phyloP scores from a whole-genome alignment of 2,329 filamentous ascomycete species.

The Grosmannia clavigera region DNA sequence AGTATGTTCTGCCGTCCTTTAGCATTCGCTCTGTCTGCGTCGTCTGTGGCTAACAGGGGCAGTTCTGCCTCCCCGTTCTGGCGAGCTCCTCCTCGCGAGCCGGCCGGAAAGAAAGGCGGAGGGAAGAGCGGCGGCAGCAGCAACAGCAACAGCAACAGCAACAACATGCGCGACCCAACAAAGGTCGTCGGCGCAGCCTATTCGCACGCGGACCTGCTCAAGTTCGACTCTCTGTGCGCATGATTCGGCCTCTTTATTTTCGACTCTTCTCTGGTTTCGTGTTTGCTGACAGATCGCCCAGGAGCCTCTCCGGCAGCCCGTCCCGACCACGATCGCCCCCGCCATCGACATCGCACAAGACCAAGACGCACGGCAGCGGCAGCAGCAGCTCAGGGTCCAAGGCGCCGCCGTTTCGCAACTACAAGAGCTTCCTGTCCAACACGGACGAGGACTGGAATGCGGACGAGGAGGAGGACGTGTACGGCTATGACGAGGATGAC shows the following conservation, averaged over 20 bases:
- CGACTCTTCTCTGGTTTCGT: not conserved
- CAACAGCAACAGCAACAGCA: not conserved
- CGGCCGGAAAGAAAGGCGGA: constrained; percentile 38
- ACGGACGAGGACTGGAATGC: constrained; percentile 74
- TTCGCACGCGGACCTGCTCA: constrained; percentile 89
- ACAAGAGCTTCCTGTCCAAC: constrained; percentile 69
- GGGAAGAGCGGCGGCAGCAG: constrained; percentile 13
- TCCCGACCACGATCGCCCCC: constrained; percentile 67
- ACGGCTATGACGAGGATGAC: constrained; percentile 69
- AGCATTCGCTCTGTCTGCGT: not conserved
- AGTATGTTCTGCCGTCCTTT: constrained; percentile 34
- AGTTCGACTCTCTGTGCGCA: constrained; percentile 63
- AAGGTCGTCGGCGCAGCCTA: constrained; percentile 90
- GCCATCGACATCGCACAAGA: constrained; percentile 41
- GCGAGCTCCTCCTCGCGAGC: constrained; percentile 46
- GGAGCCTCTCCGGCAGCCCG: constrained; percentile 46
- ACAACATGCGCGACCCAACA: constrained; percentile 37
- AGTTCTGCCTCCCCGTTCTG: constrained; percentile 87
- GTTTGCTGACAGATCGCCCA: constrained; percentile 18
- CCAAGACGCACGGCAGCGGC: constrained; percentile 33
- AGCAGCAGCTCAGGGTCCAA: constrained; percentile 20
- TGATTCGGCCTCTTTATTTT: no score
- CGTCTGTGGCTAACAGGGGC: not conserved
- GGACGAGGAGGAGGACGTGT: constrained; percentile 60
- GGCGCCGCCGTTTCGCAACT: constrained; percentile 58